phyloP scores from a whole-genome alignment of 2,329 filamentous ascomycete genomes.

The Aschersonia sp. region DNA sequence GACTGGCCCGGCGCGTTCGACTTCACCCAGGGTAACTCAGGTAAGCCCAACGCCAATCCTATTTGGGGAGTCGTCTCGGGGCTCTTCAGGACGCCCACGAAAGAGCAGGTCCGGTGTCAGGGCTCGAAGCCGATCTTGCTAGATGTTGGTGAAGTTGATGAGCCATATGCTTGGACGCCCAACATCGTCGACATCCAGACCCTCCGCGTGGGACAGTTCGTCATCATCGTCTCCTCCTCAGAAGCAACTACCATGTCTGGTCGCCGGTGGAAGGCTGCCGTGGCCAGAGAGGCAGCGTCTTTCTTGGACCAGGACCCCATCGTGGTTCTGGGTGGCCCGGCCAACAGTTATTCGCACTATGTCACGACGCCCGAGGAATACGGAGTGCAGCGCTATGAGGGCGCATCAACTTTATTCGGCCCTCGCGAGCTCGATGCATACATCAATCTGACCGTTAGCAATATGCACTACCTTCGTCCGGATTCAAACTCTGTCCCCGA shows the following conservation, averaged over 20 bases:
- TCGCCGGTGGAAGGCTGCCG: conserved; percentile 65
- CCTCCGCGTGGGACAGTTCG: conserved; percentile 68
- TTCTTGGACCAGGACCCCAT: conserved; percentile 41
- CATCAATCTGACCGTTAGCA: conserved; percentile 71
- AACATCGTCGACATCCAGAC: conserved; percentile 85
- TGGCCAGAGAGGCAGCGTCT: conserved; percentile 35
- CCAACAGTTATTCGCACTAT: conserved; percentile 83
- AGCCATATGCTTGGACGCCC: conserved; percentile 75
- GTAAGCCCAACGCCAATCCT: conserved; percentile 53
- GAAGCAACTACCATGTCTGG: conserved; percentile 91
- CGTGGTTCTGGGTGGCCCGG: conserved; percentile 78
- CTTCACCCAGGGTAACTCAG: conserved; percentile 75
- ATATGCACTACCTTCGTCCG: conserved; percentile 22
- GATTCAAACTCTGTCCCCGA: conserved; percentile 23
- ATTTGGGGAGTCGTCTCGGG: conserved; percentile 67
- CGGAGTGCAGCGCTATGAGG: conserved; percentile 76
- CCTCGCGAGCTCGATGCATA: conserved; percentile 72
- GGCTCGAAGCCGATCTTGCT: conserved; percentile 71
- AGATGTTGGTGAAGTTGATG: conserved; percentile 67
- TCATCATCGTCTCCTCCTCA: conserved; percentile 72
- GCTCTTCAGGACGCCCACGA: conserved; percentile 53
- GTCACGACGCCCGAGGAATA: conserved; percentile 71
- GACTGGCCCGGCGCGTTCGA: conserved; percentile 87
- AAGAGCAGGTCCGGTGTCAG: conserved; percentile 63
- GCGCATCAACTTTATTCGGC: conserved; percentile 82